Evolutionary conservation across 179 eudicot species (phyloP).

Genomic region (Gypsophila paniculata): DNA sequence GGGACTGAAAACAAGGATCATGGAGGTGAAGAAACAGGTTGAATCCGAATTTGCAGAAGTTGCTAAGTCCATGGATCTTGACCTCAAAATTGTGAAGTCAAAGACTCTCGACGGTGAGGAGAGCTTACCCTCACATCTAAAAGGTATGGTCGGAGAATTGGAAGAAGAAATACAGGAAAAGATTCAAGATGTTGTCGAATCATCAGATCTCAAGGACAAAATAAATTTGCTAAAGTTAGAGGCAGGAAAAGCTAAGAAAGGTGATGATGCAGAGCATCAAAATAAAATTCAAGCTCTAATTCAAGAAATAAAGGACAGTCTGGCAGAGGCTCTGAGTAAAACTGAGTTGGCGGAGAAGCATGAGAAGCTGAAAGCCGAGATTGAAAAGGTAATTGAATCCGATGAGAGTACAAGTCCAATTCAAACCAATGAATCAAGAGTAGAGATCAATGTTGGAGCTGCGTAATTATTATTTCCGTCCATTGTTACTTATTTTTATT

Average conservation of each 20-base stretch:
- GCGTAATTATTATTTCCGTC: slow-evolving; percentile 23
- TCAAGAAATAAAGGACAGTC: slow-evolving; percentile 46
- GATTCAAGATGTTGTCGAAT: slow-evolving; percentile 52
- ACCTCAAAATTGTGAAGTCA: slow-evolving; percentile 30
- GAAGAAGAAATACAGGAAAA: slow-evolving; percentile 42
- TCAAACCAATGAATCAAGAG: slow-evolving; percentile 24
- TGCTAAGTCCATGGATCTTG: slow-evolving; percentile 44
- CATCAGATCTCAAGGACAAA: slow-evolving; percentile 58
- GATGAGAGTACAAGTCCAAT: slow-evolving; percentile 28
- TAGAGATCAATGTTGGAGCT: slow-evolving; percentile 31
- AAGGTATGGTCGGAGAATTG: slow-evolving; percentile 37
- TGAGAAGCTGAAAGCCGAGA: slow-evolving; percentile 47
- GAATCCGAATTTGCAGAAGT: slow-evolving; percentile 41
- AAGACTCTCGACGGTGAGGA: slow-evolving; percentile 15
- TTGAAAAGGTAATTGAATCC: slow-evolving; percentile 36
- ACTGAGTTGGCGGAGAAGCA: slow-evolving; percentile 50
- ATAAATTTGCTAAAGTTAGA: slow-evolving; percentile 54
- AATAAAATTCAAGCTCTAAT: slow-evolving; percentile 43
- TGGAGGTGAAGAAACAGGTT: slow-evolving; percentile 44
- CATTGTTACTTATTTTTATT: slow-evolving; percentile 11
- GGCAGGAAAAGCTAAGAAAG: slow-evolving; percentile 44
- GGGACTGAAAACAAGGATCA: slow-evolving; percentile 48
- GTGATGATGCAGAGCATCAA: slow-evolving; percentile 44
- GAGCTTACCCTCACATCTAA: slow-evolving; percentile 28
- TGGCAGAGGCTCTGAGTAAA: slow-evolving; percentile 43